Conservation (phyloP, 1,139 yeast genomes). For the Citeromyces siamensis region DNA sequence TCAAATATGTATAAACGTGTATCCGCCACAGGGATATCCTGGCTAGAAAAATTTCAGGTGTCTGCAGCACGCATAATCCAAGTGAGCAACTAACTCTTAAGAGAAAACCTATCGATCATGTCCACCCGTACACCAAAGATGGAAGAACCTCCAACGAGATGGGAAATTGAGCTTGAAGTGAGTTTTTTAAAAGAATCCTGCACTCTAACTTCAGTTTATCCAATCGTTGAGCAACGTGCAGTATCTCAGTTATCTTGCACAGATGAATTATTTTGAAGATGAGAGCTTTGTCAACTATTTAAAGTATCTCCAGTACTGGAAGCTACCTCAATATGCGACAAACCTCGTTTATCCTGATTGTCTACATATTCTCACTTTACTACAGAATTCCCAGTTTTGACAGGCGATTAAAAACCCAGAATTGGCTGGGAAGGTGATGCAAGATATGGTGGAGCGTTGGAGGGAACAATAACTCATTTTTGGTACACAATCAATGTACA, state of each 20-base stretch:
- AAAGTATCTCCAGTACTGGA: slow-evolving; percentile 65
- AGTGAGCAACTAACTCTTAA: too few relatives aligned
- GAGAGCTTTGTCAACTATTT: slow-evolving; percentile 51
- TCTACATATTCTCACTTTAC: slow-evolving; percentile 47
- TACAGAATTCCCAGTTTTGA: slow-evolving; percentile 45
- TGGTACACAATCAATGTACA: too few relatives aligned
- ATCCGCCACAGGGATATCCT: too few relatives aligned
- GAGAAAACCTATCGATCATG: too few relatives aligned
- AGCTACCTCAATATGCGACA: slow-evolving; percentile 50
- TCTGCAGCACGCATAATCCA: too few relatives aligned
- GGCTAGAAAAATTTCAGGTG: too few relatives aligned
- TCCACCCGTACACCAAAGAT: background rate
- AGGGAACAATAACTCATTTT: too few relatives aligned
- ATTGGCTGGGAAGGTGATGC: slow-evolving; percentile 48
- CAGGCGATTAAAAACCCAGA: slow-evolving; percentile 41
- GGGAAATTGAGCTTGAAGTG: slow-evolving; percentile 71
- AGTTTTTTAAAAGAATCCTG: slow-evolving; percentile 10
- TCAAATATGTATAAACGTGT: too few relatives aligned
- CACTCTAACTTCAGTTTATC: slow-evolving; percentile 31
- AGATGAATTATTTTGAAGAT: slow-evolving; percentile 53
- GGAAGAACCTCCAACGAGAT: slow-evolving; percentile 46
- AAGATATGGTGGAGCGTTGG: slow-evolving; percentile 72
- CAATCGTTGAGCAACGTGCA: slow-evolving; percentile 75
- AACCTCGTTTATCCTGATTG: slow-evolving; percentile 63
- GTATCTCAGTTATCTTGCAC: slow-evolving; percentile 64